Base-by-base conservation (phyloP, 176 grass and related monocot genomes). In the Puccinellia tenuiflora region DNA sequence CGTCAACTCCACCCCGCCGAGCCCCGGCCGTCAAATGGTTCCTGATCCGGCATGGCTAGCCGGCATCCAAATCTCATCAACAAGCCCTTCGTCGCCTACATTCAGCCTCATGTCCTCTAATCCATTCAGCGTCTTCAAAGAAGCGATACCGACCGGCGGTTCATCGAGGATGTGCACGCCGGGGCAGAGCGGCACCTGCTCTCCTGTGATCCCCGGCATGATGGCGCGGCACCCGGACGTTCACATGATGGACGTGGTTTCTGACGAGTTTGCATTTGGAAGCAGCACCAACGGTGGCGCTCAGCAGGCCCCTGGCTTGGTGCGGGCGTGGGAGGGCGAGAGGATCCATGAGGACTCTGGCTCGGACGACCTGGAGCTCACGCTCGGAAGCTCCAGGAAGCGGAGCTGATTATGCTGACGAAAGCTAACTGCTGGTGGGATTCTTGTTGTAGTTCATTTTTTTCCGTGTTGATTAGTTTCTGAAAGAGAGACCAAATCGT, bases 241-340 rank as follows among this genome's bases (percentile, higher is more conserved):
- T n/a, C 93, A 84, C 54, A 90, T 89, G 85, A 86, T 91, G 63
- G 90, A 92, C 5, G 87, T 20, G 12, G 77, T 87, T 15, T 86
- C 90, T 0, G 95, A 98, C 2, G 92, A 98, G 81, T 98, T 98
- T 52, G 95, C 95, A 10, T 98, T 98, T 30, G 95, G 92, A n/a
- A 91, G 85, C 85, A 79, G 86, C 52, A 73, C 50, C 5, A 91
- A 95, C 4, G 79, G 79, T 0, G 76, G 76, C 4, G 79, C 48
- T 40, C 86, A 85, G 38, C 78, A 69, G 35, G 59, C 79, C 14
- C 21, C 82, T 2, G 90, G 76, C 2, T 1, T 93, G 79, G 90
- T 98, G 72, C 85, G 85, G 78, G 88, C 95, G 16, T 98, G 95
- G 95, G 95, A 98, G 72, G 95, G 95, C 14, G 95, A 98, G 87